Evolutionary conservation across 108 stramenopile genomes (phyloP).

Genomic region (Skeletonema grethae): DNA sequence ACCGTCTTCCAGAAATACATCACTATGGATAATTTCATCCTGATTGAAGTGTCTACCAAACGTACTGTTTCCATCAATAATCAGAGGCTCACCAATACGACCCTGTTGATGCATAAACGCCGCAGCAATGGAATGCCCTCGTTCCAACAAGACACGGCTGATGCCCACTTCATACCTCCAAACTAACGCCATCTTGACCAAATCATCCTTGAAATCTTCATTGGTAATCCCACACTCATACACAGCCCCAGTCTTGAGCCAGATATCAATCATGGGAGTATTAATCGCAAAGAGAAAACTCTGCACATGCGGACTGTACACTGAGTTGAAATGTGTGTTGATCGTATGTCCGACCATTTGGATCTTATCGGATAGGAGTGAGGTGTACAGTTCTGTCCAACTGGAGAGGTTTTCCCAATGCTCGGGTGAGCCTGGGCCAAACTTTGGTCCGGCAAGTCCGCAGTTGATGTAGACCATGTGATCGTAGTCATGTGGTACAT

Average conservation of each 20-base stretch:
- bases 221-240: slow-evolving; percentile 48
- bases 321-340: slow-evolving; percentile 47
- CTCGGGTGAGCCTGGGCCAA: slow-evolving; percentile 42
- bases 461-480: slow-evolving; percentile 46
- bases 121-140: slow-evolving; percentile 42
- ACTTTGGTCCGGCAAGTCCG: slow-evolving; percentile 43
- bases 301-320: slow-evolving; percentile 42
- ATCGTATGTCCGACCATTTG: slow-evolving; percentile 52
- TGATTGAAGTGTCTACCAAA: slow-evolving; percentile 31
- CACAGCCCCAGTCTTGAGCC: slow-evolving; percentile 38
- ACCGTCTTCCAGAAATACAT: slow-evolving; percentile 41
- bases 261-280: slow-evolving; percentile 38
- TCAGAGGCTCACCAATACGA: slow-evolving; percentile 35
- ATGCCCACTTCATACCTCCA: slow-evolving; percentile 53
- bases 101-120: slow-evolving; percentile 47
- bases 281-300: slow-evolving; percentile 41
- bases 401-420: slow-evolving; percentile 21
- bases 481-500: slow-evolving; percentile 33
- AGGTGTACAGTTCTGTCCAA: slow-evolving; percentile 50
- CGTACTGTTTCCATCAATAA: slow-evolving; percentile 36
- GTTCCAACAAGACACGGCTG: slow-evolving; percentile 32
- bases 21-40: slow-evolving; percentile 34
- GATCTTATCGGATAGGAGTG: slow-evolving; percentile 31
- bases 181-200: slow-evolving; percentile 33
- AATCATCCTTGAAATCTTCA: slow-evolving; percentile 39